Conservation (phyloP, 192 early-diverging fungal genomes). For the Podila horticola region DNA sequence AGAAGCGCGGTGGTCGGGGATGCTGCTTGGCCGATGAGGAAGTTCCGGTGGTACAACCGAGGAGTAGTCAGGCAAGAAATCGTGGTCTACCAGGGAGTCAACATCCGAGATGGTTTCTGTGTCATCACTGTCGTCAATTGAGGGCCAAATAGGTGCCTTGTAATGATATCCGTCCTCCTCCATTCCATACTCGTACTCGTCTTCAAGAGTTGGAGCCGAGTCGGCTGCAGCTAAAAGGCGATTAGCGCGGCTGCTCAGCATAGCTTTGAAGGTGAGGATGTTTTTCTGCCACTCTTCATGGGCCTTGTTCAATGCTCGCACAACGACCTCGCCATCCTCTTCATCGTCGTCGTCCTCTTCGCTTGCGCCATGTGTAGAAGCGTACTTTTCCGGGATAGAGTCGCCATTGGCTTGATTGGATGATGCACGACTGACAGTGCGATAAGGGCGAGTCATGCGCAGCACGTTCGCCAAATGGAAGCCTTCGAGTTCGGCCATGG, state of each 20-base stretch:
- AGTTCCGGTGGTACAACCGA: slow-evolving; percentile 5
- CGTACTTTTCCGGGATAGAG: not conserved
- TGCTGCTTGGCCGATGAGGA: not conserved
- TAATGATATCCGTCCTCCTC: slow-evolving; percentile 29
- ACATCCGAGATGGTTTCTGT: slow-evolving; percentile 41
- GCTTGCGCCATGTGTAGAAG: not conserved
- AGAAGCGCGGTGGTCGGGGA: not conserved
- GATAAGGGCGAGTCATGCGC: slow-evolving; percentile 22
- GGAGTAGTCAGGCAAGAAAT: slow-evolving; percentile 8
- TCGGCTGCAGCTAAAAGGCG: slow-evolving; percentile 13
- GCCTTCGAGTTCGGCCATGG: slow-evolving; percentile 31
- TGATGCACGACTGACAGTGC: too few species aligned
- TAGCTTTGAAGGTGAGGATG: slow-evolving; percentile 30
- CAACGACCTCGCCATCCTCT: slow-evolving; percentile 15
- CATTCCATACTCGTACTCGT: slow-evolving; percentile 49
- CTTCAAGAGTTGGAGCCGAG: slow-evolving; percentile 31
- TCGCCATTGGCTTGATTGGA: not conserved
- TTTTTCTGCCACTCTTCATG: slow-evolving; percentile 32
- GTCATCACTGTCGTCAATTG: slow-evolving; percentile 41
- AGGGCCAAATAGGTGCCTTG: slow-evolving; percentile 39
- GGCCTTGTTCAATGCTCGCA: slow-evolving; percentile 31
- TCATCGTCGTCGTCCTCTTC: slow-evolving; percentile 25
- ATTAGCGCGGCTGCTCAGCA: slow-evolving; percentile 1
- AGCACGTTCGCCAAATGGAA: slow-evolving; percentile 49
- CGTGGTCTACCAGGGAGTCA: slow-evolving; percentile 11